A percentile compares a stretch with the other conserved stretches of the same genome.
These are phyloP conservation scores for Ilyonectria mors-panacis DNA, from an alignment of 2,329 filamentous ascomycete genomes.

Conservation along the genomic window DNA sequence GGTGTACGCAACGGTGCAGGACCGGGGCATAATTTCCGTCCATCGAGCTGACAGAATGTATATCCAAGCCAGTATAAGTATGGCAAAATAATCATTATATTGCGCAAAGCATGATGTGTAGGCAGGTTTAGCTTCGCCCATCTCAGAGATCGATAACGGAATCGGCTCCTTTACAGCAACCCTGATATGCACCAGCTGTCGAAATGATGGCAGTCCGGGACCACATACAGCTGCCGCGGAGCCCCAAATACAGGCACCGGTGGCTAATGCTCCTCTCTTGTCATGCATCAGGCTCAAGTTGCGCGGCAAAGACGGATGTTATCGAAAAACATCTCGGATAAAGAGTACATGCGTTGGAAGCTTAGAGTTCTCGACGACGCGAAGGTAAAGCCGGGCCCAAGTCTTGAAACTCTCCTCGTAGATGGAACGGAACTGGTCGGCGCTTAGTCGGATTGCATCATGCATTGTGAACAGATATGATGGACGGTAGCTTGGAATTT, in stretches of 20 bases:
- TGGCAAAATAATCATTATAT: slow-evolving; percentile 1
- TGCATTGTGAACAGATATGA: slow-evolving; percentile 5
- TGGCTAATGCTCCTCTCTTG: neutral
- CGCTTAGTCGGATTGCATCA: slow-evolving; percentile 1
- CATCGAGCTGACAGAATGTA: slow-evolving; percentile 14
- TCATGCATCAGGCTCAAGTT: slow-evolving; percentile 5
- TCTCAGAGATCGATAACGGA: slow-evolving; percentile 6
- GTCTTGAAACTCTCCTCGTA: slow-evolving; percentile 4
- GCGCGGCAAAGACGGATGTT: neutral
- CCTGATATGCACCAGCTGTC: slow-evolving; percentile 1
- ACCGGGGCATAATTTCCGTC: slow-evolving; percentile 7
- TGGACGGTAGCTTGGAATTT: neutral
- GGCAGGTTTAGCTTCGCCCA: neutral
- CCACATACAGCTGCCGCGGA: neutral
- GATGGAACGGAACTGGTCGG: neutral
- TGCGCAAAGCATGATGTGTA: neutral
- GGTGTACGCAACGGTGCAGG: slow-evolving; percentile 5
- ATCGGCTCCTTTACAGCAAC: slow-evolving; percentile 4
- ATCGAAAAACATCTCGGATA: neutral
- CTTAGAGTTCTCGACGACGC: neutral
- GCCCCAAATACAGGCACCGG: neutral
- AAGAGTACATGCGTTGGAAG: neutral
- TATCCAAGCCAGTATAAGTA: slow-evolving; percentile 15
- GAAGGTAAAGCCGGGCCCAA: slow-evolving; percentile 3
- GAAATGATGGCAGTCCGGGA: neutral